Conservation (phyloP, 2,329 filamentous ascomycete species). For the Myriosclerotinia curreyana region DNA sequence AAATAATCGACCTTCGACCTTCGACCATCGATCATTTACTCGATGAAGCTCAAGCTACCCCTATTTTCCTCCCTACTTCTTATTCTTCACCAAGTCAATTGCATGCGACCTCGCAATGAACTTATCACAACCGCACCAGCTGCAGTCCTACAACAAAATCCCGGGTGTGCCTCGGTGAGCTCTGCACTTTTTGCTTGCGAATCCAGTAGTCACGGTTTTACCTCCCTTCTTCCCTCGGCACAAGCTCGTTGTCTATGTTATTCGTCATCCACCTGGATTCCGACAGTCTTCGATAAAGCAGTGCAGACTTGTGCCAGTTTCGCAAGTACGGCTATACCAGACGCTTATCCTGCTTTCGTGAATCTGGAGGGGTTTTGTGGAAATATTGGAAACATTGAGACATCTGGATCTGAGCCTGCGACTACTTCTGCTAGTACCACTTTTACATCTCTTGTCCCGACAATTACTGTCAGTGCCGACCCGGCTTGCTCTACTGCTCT, state of each 20-base stretch:
- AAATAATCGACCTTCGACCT: neutral
- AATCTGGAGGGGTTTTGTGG: constrained; percentile 29
- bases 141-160: constrained; percentile 25
- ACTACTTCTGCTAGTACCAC: neutral
- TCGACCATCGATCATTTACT: neutral
- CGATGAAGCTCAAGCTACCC: constrained; percentile 15
- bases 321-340: constrained; percentile 25
- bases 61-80: constrained; percentile 10
- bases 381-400: constrained; percentile 8
- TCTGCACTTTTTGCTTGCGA: constrained; percentile 31
- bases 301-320: constrained; percentile 31
- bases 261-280: constrained; percentile 29
- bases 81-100: neutral
- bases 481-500: constrained; percentile 6
- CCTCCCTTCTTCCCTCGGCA: constrained; percentile 25
- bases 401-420: neutral
- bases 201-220: constrained; percentile 31
- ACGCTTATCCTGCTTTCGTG: constrained; percentile 25
- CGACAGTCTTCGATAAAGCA: constrained; percentile 31
- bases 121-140: constrained; percentile 16
- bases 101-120: constrained; percentile 8
- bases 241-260: constrained; percentile 38
- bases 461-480: neutral
- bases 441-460: neutral
- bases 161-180: constrained; percentile 27